Base-by-base conservation (phyloP, 169 alveolate species). In the Sarcocystis neurona region DNA sequence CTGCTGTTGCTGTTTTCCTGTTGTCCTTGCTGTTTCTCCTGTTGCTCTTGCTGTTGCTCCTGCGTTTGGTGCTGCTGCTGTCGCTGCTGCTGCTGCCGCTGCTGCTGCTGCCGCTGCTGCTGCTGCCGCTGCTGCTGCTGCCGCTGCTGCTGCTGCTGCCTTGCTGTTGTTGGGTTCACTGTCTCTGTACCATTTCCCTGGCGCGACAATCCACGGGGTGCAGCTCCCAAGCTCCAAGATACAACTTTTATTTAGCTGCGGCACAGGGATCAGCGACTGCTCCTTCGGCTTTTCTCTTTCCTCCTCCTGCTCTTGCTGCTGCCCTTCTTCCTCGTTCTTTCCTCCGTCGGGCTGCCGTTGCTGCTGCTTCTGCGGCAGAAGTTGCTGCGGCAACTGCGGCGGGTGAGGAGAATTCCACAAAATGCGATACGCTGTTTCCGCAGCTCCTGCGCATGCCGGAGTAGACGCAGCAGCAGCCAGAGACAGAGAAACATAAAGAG, bases 131-230 rank as follows among this genome's bases (percentile, higher is more conserved):
- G n/a, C n/a, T n/a, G n/a, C n/a, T n/a, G n/a, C n/a, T n/a, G n/a
- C n/a, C n/a, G n/a, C n/a, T n/a, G n/a, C n/a, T n/a, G n/a, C n/a
- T n/a, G n/a, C n/a, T n/a, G n/a, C n/a, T n/a, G n/a, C n/a, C n/a
- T n/a, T n/a, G 18, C 18, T 18, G 27, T 10, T 50, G 60, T 50
- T 8, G n/a, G n/a, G n/a, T n/a, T n/a, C n/a, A n/a, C n/a, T n/a
- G n/a, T n/a, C 43, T 79, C 46, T 85, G 58, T 32, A 68, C 92
- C 92, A 89, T 30, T 89, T 82, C 34, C 89, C 88, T 3, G 92
- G 92, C 39, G 85, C 56, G 78, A 89, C 56, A 1, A 89, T 79
- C 92, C 92, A 89, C 20, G 92, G 92, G 0, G 88, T 89, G 56
- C 88, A 78, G 60, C 56, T 48, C 20, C 92, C 92, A 20, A 79